Conservation (phyloP, 2,329 filamentous ascomycete species). For the Monilinia fructicola region DNA sequence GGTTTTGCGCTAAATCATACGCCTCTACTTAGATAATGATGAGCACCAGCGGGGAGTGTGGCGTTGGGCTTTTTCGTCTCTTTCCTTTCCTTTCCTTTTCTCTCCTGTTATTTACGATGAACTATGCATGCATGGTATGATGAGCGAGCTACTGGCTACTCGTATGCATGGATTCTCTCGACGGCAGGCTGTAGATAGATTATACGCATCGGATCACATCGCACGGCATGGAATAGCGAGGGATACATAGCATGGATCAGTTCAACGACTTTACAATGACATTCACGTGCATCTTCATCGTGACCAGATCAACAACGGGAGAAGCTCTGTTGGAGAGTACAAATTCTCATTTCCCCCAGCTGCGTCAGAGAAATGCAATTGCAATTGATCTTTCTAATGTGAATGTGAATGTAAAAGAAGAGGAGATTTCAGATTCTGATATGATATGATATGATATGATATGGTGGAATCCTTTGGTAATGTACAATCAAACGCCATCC, state of each 20-base stretch:
- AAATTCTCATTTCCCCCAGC: neutral
- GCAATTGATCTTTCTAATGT: neutral
- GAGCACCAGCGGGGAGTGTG: neutral
- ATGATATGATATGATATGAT: neutral
- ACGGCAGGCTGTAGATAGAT: neutral
- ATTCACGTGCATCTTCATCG: neutral
- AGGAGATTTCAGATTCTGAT: slow-evolving; percentile 20
- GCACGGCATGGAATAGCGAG: neutral
- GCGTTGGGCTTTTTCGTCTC: neutral
- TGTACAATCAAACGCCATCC: slow-evolving; percentile 16
- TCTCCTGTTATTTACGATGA: neutral
- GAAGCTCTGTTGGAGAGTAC: neutral
- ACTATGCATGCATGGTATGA: neutral
- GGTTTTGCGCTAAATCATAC: neutral
- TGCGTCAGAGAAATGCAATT: neutral
- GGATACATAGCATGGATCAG: neutral
- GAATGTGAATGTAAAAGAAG: neutral
- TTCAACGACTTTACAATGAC: neutral
- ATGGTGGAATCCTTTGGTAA: neutral
- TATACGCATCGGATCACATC: neutral
- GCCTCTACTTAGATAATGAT: neutral
- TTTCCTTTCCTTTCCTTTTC: neutral
- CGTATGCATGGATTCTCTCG: neutral
- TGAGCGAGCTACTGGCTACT: neutral
- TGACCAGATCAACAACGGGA: neutral